These are phyloP conservation scores for Dittrichia graveolens DNA, from an alignment of 129 eudicot genomes.

Conservation along the genomic window DNA sequence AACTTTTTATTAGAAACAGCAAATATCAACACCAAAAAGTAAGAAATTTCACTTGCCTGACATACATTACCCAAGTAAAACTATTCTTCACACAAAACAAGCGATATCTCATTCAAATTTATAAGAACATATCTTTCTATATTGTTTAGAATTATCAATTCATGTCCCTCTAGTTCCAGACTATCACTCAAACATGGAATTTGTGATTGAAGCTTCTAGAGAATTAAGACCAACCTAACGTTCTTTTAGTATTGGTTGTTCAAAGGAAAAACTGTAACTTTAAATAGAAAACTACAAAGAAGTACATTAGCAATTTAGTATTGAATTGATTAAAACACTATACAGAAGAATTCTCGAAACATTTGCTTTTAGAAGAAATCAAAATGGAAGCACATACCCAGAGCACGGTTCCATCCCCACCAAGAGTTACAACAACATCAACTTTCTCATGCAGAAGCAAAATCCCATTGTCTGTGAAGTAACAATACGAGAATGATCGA, in stretches of 20 bases:
- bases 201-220: not conserved
- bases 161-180: not conserved
- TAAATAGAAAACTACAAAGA: not conserved
- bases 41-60: not conserved
- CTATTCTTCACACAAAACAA: not conserved
- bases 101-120: not conserved
- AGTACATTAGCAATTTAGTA: not conserved
- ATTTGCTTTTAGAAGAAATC: slow-evolving; percentile 9
- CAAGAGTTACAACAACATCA: slow-evolving; percentile 96
- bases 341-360: not conserved
- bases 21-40: slow-evolving; percentile 3
- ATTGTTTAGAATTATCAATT: not conserved
- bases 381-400: slow-evolving; percentile 69
- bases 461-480: slow-evolving; percentile 64
- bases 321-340: not conserved
- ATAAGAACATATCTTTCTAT: not conserved
- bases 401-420: slow-evolving; percentile 99
- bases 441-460: slow-evolving; percentile 75
- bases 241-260: not conserved
- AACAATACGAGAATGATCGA: slow-evolving; percentile 16
- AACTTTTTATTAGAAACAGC: not conserved
- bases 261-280: not conserved
- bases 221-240: not conserved
- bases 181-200: not conserved
- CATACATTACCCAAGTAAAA: slow-evolving; percentile 11